Evolutionary conservation across 768 basidiomycete genomes (phyloP), one percentile per base, ranked within the genome.

Genomic region (Trametopsis cervina): DNA sequence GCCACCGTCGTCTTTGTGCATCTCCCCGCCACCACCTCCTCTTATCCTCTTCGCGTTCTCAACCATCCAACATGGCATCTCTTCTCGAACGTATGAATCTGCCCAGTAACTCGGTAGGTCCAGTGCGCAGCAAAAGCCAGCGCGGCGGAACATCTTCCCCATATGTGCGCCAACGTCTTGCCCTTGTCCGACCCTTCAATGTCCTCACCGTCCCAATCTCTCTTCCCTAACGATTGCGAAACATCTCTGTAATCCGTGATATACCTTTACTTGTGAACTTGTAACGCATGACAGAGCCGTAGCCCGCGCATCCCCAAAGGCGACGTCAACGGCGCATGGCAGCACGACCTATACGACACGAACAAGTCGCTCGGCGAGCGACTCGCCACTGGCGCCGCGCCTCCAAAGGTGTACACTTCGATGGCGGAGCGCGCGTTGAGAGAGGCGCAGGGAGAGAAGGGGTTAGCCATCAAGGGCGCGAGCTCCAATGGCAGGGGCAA

Each of bases 401-500:
- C 66, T 0, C 81, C 79, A 13, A 83, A 77, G 55, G 67, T 80
- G 40, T 76, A 70, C 53, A 77, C 64, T 66, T 69, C 66, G 15
- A 72, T 81, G 38, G 77, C 76, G 12, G 76, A 80, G 49, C 78
- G 74, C 56, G 83, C 84, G 13, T 69, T 86, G 17, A 70, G 75
- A 41, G 83, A 84, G n/a, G 83, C 80, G 25, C 74, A 10, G n/a
- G n/a, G n/a, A n/a, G 53, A 47, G 56, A 57, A 52, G 53, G 66
- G 69, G 18, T 60, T 87, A 12, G 73, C 71, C 11, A 87, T 89
- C 66, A 86, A 85, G 62, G 85, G 85, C 12, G 85, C 85, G 7
- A 72, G 78, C 60, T 66, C 73, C 35, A 62, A 57, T 22, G 35
- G 29, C 36, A 35, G 10, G 39, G 80, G 81, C 13, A 87, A 86